phyloP scores from a whole-genome alignment of 495 filamentous ascomycete species.

The Podospora pseudoanserina region DNA sequence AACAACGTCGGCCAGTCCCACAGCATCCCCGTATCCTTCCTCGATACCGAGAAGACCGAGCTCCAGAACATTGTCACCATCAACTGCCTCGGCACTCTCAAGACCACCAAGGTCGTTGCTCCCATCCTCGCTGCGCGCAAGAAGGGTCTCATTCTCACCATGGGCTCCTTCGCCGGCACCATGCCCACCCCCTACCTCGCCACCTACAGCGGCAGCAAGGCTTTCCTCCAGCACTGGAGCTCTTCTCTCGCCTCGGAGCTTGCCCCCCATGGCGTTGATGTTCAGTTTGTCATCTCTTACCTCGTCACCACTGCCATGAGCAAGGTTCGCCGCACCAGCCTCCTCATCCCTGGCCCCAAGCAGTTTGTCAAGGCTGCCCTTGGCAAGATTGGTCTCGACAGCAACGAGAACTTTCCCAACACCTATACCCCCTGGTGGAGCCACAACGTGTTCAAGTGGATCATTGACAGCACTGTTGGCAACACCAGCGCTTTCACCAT shows the following conservation, averaged over 20 bases:
- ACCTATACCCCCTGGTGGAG: constrained; percentile 91
- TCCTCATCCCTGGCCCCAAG: constrained; percentile 75
- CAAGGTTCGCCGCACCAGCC: constrained; percentile 77
- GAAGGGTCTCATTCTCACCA: constrained; percentile 87
- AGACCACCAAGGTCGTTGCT: constrained; percentile 77
- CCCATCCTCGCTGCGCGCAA: constrained; percentile 79
- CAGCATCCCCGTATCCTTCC: constrained; percentile 85
- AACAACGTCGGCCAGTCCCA: constrained; percentile 98
- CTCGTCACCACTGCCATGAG: constrained; percentile 94
- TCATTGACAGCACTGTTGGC: constrained; percentile 66
- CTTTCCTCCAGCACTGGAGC: constrained; percentile 97
- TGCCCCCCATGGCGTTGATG: constrained; percentile 70
- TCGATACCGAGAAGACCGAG: constrained; percentile 70
- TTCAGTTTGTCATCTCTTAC: constrained; percentile 84
- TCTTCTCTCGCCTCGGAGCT: constrained; percentile 80
- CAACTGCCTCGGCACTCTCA: constrained; percentile 87
- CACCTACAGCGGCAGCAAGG: constrained; percentile 96
- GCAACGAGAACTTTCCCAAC: constrained; percentile 69
- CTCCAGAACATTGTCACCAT: constrained; percentile 86
- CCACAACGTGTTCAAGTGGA: constrained; percentile 87
- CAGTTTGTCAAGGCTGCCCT: constrained; percentile 76
- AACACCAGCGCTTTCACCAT: constrained; percentile 60
- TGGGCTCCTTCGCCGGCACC: constrained; percentile 92
- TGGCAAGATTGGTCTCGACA: constrained; percentile 73
- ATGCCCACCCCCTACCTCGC: constrained; percentile 89